Percentiles rank a stretch among this genome's conserved stretches.
Evolutionary conservation across 1,284 basidiomycete genomes (phyloP).

Genomic region (Fereydounia khargensis): DNA sequence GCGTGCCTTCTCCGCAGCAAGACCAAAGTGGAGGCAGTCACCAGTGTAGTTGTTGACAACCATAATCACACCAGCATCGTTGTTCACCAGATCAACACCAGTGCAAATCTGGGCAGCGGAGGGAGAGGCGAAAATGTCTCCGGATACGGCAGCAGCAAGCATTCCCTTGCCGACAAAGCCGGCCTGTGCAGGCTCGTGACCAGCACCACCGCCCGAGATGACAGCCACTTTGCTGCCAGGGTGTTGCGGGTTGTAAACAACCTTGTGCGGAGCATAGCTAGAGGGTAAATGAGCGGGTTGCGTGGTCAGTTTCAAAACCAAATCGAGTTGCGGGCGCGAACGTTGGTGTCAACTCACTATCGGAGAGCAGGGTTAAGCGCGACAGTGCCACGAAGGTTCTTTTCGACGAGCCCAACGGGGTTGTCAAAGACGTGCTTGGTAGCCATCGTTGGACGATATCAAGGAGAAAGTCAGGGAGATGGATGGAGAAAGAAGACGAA

Average conservation of each 20-base stretch:
- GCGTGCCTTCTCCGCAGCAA: slow-evolving; percentile 56
- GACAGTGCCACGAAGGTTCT: slow-evolving; percentile 49
- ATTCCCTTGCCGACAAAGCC: slow-evolving; percentile 60
- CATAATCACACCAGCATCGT: slow-evolving; percentile 57
- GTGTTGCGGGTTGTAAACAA: slow-evolving; percentile 52
- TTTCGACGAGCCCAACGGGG: slow-evolving; percentile 52
- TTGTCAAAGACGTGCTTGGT: slow-evolving; percentile 55
- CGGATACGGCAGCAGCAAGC: slow-evolving; percentile 59
- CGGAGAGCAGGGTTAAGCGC: slow-evolving; percentile 51
- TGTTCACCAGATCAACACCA: slow-evolving; percentile 59
- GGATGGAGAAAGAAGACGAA: not conserved
- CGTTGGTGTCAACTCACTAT: slow-evolving; percentile 47
- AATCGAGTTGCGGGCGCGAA: no score
- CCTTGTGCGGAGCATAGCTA: slow-evolving; percentile 52
- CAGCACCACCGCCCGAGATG: slow-evolving; percentile 60
- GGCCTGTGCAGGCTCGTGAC: slow-evolving; percentile 60
- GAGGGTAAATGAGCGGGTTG: no score
- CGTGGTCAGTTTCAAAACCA: no score
- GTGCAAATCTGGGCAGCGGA: slow-evolving; percentile 60
- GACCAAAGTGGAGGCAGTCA: slow-evolving; percentile 62
- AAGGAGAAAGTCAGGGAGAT: not conserved
- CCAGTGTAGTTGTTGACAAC: slow-evolving; percentile 61
- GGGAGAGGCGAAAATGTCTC: slow-evolving; percentile 63
- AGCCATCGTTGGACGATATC: slow-evolving; percentile 33
- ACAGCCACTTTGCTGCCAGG: slow-evolving; percentile 59